A percentile compares a stretch with the other conserved stretches of the same genome.
phyloP scores from a whole-genome alignment of 495 filamentous ascomycete genomes.

The Rusavskia elegans region DNA sequence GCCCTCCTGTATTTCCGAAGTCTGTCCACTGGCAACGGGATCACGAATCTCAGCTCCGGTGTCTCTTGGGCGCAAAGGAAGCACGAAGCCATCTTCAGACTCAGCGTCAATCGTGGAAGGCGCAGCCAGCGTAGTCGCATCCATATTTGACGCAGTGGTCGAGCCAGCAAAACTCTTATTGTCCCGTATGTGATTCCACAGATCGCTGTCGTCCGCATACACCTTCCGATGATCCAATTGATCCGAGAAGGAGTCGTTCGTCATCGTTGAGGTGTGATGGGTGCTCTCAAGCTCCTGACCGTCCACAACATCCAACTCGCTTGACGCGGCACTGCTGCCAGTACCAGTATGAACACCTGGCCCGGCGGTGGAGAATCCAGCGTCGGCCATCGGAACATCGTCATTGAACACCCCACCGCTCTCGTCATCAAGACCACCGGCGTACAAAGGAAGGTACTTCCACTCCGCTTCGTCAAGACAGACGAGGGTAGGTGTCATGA shows the following conservation, averaged over 20 bases:
- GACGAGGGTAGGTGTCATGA: constrained; percentile 26
- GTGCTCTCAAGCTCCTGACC: constrained; percentile 10
- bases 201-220: constrained; percentile 4
- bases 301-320: constrained; percentile 16
- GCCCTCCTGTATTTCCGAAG: neutral
- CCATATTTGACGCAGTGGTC: neutral
- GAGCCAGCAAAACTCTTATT: too few species aligned
- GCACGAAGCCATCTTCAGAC: neutral
- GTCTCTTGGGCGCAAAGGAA: neutral
- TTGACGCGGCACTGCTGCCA: constrained; percentile 12
- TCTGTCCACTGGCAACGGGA: neutral
- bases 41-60: neutral
- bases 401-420: constrained; percentile 35
- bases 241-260: constrained; percentile 15
- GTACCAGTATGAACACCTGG: constrained; percentile 25
- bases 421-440: constrained; percentile 38
- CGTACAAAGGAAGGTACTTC: constrained; percentile 37
- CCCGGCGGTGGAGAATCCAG: constrained; percentile 26
- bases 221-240: constrained; percentile 10
- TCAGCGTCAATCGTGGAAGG: neutral
- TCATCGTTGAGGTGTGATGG: constrained; percentile 11
- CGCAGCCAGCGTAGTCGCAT: too few species aligned
- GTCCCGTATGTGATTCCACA: neutral
- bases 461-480: constrained; percentile 33
- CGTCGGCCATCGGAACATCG: constrained; percentile 23